These are phyloP conservation scores for Hymenoscyphus infarciens DNA, from an alignment of 2,329 filamentous ascomycete species.

Conservation along the genomic window DNA sequence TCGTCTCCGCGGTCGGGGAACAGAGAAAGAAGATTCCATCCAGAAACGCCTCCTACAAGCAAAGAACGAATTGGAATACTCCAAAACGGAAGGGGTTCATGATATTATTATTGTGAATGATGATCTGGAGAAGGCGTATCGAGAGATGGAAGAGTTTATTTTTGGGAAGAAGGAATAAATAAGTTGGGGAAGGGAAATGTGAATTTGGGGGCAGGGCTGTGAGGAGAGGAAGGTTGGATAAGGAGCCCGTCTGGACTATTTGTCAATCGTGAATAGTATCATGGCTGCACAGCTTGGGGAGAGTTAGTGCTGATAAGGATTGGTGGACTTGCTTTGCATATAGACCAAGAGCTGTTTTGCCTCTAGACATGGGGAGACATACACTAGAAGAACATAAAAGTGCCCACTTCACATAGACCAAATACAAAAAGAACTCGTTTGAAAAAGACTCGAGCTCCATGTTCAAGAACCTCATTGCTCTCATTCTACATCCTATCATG, in stretches of 20 bases:
- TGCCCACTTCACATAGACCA: slow-evolving; percentile 10
- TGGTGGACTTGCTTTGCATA: background rate
- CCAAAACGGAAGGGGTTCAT: slow-evolving; percentile 62
- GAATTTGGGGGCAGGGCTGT: slow-evolving; percentile 14
- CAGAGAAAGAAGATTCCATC: slow-evolving; percentile 72
- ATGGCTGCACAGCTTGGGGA: background rate
- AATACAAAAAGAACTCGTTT: background rate
- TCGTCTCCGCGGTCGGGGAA: slow-evolving; percentile 69
- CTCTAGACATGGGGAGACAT: background rate
- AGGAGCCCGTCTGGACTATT: no score
- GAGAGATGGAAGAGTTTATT: slow-evolving; percentile 50
- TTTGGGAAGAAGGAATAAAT: slow-evolving; percentile 31
- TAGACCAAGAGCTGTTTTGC: background rate
- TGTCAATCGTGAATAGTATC: background rate
- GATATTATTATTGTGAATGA: slow-evolving; percentile 66
- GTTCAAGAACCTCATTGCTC: slow-evolving; percentile 13
- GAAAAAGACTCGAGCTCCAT: slow-evolving; percentile 1
- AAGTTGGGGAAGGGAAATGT: slow-evolving; percentile 12
- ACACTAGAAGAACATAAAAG: background rate
- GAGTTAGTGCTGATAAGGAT: background rate
- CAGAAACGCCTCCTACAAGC: slow-evolving; percentile 68
- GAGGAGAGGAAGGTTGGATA: background rate
- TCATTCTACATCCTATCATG: slow-evolving; percentile 20
- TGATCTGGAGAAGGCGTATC: slow-evolving; percentile 55
- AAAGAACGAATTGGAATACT: slow-evolving; percentile 68